Conservation (phyloP, 2,329 filamentous ascomycete genomes). For the Pseudocercospora crystallina region DNA sequence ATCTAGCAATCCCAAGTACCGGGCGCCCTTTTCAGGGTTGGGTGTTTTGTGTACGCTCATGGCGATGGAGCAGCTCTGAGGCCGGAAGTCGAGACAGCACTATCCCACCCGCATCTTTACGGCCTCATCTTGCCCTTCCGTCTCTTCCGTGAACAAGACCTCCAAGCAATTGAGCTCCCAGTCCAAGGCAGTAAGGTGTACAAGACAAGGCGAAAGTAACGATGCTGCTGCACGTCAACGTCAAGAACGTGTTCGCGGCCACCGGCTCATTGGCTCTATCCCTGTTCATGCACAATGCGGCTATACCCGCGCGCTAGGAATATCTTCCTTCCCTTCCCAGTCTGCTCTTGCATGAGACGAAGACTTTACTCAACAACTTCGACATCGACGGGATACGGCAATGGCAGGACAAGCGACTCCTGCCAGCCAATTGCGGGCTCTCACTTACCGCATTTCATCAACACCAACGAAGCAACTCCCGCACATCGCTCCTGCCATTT, state of each 20-base stretch:
- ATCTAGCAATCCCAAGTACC: conserved; percentile 81
- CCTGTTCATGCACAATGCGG: background rate
- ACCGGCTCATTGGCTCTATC: conserved; percentile 2
- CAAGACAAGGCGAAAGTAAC: background rate
- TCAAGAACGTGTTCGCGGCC: conserved; percentile 6
- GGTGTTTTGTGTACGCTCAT: conserved; percentile 29
- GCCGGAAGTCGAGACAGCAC: conserved; percentile 11
- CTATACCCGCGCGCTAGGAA: conserved; percentile 3
- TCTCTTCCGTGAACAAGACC: background rate
- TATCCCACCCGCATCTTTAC: conserved; percentile 21
- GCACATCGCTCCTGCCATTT: conserved; percentile 68
- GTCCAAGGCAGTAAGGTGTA: no score
- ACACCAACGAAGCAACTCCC: conserved; percentile 73
- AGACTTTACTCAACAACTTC: no score
- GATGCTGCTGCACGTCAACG: conserved; percentile 2
- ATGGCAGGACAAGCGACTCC: no score
- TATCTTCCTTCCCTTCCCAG: background rate
- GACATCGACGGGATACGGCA: no score
- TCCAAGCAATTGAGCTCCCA: background rate
- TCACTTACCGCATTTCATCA: conserved; percentile 70
- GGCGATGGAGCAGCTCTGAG: conserved; percentile 9
- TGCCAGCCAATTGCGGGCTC: conserved; percentile 50
- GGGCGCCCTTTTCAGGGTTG: conserved; percentile 64
- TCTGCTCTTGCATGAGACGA: background rate
- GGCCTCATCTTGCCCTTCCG: background rate